A percentile compares a stretch with the other conserved stretches of the same genome.
Conservation (phyloP, 139 green algal genomes). For the Mychonastes homosphaera region DNA sequence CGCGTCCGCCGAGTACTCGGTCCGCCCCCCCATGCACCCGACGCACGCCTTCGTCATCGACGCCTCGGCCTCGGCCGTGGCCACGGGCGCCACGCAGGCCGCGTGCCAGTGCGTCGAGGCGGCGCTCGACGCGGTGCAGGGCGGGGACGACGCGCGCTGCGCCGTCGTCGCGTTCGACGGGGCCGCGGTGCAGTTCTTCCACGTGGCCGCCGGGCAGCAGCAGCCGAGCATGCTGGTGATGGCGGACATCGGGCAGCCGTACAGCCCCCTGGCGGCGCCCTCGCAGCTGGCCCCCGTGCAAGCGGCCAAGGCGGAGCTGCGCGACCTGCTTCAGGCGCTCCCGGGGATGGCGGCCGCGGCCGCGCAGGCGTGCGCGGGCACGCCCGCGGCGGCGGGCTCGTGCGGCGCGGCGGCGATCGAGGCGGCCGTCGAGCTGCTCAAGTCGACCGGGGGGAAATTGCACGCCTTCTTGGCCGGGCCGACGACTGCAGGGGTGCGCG, state of each 20-base stretch:
- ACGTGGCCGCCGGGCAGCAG: slow-evolving; percentile 29
- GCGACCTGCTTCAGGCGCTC: slow-evolving; percentile 51
- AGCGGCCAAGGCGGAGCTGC: slow-evolving; percentile 28
- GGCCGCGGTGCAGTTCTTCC: slow-evolving; percentile 73
- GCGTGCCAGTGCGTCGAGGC: slow-evolving; percentile 48
- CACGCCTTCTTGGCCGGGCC: slow-evolving; percentile 61
- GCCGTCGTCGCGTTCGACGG: slow-evolving; percentile 79
- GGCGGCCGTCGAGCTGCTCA: slow-evolving; percentile 53
- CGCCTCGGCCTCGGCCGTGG: slow-evolving; percentile 44
- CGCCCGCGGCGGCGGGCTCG: slow-evolving; percentile 34
- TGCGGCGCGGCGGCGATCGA: slow-evolving; percentile 49
- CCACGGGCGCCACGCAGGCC: slow-evolving; percentile 47
- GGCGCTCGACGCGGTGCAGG: slow-evolving; percentile 57
- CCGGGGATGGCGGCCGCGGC: slow-evolving; percentile 47
- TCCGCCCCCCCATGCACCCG: slow-evolving; percentile 61
- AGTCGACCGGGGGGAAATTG: slow-evolving; percentile 63
- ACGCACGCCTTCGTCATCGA: slow-evolving; percentile 83
- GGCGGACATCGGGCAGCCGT: slow-evolving; percentile 50
- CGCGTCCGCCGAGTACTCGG: slow-evolving; percentile 51
- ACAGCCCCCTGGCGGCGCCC: slow-evolving; percentile 16
- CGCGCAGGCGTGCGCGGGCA: no score
- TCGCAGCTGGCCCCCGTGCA: slow-evolving; percentile 33
- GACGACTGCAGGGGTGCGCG: slow-evolving; percentile 42
- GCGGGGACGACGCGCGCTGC: slow-evolving; percentile 43
- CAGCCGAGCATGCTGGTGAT: slow-evolving; percentile 72